Conservation (phyloP, 2,329 filamentous ascomycete species). For the Trichoderma cornu-damae region DNA sequence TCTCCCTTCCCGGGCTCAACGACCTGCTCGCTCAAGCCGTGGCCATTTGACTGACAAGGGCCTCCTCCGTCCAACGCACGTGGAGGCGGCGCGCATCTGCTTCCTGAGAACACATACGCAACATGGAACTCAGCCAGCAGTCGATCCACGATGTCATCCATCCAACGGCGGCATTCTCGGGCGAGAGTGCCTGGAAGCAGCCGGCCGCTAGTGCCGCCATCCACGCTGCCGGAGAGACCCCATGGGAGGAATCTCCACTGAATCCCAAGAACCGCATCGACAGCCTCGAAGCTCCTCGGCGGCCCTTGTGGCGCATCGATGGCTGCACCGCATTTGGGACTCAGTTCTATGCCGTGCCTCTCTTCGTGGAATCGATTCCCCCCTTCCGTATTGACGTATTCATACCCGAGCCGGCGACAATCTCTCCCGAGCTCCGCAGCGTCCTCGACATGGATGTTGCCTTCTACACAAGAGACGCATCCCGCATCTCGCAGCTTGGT, state of each 20-base stretch:
- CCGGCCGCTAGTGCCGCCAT: not conserved
- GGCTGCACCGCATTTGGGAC: constrained; percentile 53
- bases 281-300: constrained; percentile 42
- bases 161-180: constrained; percentile 50
- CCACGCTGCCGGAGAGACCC: not conserved
- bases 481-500: constrained; percentile 44
- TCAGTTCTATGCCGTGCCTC: constrained; percentile 52
- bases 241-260: constrained; percentile 47
- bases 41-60: constrained; percentile 5
- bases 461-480: constrained; percentile 51
- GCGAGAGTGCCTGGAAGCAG: constrained; percentile 7
- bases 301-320: constrained; percentile 54
- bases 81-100: not conserved
- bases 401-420: constrained; percentile 46
- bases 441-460: constrained; percentile 46
- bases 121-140: constrained; percentile 51
- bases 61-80: not conserved
- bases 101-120: constrained; percentile 17
- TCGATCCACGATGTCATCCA: constrained; percentile 54
- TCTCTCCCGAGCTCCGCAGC: constrained; percentile 38
- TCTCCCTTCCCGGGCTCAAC: not conserved
- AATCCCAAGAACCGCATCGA: constrained; percentile 59
- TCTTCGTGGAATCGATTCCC: constrained; percentile 42
- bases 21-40: not conserved
- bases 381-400: constrained; percentile 56